phyloP scores from a whole-genome alignment of 257 asterid genomes.

The Ballota nigra region DNA sequence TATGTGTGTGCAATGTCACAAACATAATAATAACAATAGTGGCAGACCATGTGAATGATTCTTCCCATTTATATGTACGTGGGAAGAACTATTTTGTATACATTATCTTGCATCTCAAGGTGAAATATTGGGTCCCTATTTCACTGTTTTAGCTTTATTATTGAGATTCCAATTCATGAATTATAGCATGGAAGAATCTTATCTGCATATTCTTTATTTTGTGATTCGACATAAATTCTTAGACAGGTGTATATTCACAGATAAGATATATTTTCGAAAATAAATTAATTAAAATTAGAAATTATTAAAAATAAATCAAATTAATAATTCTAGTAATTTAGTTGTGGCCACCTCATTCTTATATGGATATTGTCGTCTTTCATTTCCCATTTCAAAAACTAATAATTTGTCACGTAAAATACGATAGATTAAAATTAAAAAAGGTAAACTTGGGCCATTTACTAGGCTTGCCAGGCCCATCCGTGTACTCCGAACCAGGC shows the following conservation, averaged over 20 bases:
- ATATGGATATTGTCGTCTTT: neutral
- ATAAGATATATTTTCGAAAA: neutral
- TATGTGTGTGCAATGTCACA: neutral
- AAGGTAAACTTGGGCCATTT: neutral
- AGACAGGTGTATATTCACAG: neutral
- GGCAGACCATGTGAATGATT: constrained; percentile 24
- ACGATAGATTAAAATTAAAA: neutral
- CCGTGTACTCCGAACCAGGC: neutral
- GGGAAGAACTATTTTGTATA: constrained; percentile 7
- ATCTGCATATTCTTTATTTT: neutral
- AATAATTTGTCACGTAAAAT: neutral
- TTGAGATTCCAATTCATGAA: constrained; percentile 13
- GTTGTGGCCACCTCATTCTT: neutral
- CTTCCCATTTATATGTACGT: neutral
- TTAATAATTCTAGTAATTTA: neutral
- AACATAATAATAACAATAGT: neutral
- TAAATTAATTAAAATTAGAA: neutral
- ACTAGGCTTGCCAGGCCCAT: neutral
- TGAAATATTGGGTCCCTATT: neutral
- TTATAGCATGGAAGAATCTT: constrained; percentile 12
- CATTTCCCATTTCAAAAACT: neutral
- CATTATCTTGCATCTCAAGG: neutral
- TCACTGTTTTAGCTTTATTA: constrained; percentile 10
- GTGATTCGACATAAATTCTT: neutral
- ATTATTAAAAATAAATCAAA: neutral